phyloP scores from a whole-genome alignment of 75 land plant species.

The Picea glauca region DNA sequence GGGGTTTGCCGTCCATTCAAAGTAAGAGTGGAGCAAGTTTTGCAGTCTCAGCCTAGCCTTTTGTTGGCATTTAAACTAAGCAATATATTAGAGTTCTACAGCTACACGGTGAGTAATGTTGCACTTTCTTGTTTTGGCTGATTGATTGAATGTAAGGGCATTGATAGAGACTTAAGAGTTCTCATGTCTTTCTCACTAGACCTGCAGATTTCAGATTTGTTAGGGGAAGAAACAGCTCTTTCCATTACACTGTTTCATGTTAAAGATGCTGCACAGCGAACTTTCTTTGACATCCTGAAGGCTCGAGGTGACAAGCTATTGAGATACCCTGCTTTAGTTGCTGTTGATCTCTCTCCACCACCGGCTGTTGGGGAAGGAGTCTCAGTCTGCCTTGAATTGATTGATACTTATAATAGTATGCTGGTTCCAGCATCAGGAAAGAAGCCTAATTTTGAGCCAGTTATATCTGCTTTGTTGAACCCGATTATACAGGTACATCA shows the following conservation, averaged over 20 bases:
- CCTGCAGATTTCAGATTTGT: conserved; percentile 73
- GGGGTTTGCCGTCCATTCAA: conserved; percentile 99
- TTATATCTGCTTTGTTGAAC: conserved; percentile 76
- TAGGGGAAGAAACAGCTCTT: conserved; percentile 85
- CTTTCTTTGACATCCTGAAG: conserved; percentile 88
- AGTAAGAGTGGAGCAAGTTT: conserved; percentile 97
- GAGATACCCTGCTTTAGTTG: conserved; percentile 79
- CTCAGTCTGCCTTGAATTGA: conserved; percentile 70
- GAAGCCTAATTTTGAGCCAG: conserved; percentile 86
- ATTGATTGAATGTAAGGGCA: background rate
- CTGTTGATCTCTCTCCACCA: conserved; percentile 96
- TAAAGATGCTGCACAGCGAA: conserved; percentile 82
- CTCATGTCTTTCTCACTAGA: background rate
- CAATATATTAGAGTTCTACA: conserved; percentile 86
- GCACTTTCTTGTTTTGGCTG: conserved; percentile 4
- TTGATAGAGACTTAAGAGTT: background rate
- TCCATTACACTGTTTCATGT: conserved; percentile 73
- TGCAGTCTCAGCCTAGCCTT: conserved; percentile 93
- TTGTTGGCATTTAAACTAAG: conserved; percentile 82
- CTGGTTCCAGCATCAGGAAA: conserved; percentile 88
- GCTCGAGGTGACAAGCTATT: conserved; percentile 83
- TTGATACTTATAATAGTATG: conserved; percentile 79
- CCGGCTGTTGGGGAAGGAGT: conserved; percentile 90
- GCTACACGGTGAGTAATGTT: conserved; percentile 61
- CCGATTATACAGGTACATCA: conserved; percentile 82